Percentiles rank a stretch among this genome's conserved stretches.
Conservation (phyloP, 2,329 filamentous ascomycete genomes). For the Colletotrichum melonis region DNA sequence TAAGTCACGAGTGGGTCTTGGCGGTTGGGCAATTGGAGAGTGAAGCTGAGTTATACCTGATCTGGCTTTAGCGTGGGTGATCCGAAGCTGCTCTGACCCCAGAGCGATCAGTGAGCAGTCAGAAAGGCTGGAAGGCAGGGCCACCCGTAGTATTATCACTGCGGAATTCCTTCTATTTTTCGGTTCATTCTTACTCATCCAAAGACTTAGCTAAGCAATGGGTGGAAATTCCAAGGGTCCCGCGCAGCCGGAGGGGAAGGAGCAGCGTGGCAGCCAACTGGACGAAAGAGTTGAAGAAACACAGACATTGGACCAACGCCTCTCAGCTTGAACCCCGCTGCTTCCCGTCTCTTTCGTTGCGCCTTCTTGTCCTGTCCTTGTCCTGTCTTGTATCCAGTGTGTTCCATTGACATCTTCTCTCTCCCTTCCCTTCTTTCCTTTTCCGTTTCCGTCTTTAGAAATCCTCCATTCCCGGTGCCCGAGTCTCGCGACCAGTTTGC, state of each 20-base stretch:
- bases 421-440: not conserved
- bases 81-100: slow-evolving; percentile 8
- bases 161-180: not conserved
- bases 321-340: not conserved
- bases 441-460: not conserved
- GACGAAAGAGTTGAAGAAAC: not conserved
- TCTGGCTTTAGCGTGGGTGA: slow-evolving; percentile 1
- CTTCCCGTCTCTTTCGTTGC: not conserved
- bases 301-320: slow-evolving; percentile 2
- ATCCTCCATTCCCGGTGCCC: not conserved
- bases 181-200: not conserved
- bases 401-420: not conserved
- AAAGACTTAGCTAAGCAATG: not conserved
- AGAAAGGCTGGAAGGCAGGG: not conserved
- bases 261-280: not conserved
- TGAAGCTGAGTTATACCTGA: not conserved
- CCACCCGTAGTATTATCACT: slow-evolving; percentile 2
- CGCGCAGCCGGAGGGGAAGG: slow-evolving; percentile 15
- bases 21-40: too few relatives aligned
- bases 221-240: slow-evolving; percentile 1
- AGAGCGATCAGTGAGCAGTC: not conserved
- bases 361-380: not conserved
- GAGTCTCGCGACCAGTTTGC: too few relatives aligned
- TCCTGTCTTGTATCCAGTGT: not conserved
- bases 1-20: not conserved